Conservation (phyloP, 257 asterid species). For the Plectranthus barbatus region DNA sequence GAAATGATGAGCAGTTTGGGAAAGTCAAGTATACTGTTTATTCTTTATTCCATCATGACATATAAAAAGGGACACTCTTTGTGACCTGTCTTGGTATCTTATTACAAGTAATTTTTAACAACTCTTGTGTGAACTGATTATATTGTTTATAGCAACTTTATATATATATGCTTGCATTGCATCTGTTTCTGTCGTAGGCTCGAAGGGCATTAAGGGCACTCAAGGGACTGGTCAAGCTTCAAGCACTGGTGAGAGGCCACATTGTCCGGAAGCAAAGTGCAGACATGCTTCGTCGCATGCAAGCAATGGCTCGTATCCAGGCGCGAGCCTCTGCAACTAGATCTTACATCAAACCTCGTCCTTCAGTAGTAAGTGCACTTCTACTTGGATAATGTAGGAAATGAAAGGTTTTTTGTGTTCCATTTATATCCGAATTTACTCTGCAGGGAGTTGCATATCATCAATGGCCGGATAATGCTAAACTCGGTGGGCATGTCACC, state of each 20-base stretch:
- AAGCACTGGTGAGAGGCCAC: constrained; percentile 80
- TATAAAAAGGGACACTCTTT: too few species aligned
- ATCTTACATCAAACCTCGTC: constrained; percentile 17
- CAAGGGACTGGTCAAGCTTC: constrained; percentile 81
- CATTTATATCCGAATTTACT: background rate
- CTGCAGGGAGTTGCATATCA: constrained; percentile 35
- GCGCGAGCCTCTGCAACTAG: constrained; percentile 77
- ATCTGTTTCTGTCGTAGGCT: constrained; percentile 43
- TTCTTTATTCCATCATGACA: too few species aligned
- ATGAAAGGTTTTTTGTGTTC: too few species aligned
- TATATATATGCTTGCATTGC: too few species aligned
- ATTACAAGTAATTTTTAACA: too few species aligned
- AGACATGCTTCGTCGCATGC: constrained; percentile 77
- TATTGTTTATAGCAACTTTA: too few species aligned
- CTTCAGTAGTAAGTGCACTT: constrained; percentile 43
- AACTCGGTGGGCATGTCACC: constrained; percentile 20
- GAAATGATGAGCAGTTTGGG: too few species aligned
- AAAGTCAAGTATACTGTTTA: too few species aligned
- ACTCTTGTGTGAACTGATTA: too few species aligned
- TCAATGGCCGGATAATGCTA: constrained; percentile 15
- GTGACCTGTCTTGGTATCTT: too few species aligned
- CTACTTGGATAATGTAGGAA: too few species aligned
- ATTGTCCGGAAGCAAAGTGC: constrained; percentile 73
- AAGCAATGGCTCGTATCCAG: constrained; percentile 81
- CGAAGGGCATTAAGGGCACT: constrained; percentile 80